phyloP scores from a whole-genome alignment of 495 filamentous ascomycete species.

The Glonium stellatum region DNA sequence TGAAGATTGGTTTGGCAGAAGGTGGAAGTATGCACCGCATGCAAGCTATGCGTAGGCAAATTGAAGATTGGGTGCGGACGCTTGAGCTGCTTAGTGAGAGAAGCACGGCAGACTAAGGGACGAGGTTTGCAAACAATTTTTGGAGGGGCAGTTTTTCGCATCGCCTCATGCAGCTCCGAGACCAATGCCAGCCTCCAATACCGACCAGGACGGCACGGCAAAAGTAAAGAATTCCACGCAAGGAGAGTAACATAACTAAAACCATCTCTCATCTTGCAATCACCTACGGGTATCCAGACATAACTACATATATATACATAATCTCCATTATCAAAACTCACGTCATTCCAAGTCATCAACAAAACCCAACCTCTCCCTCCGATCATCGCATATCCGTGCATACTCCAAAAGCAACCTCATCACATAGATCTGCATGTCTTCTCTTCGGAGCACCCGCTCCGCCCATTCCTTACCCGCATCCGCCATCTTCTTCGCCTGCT shows the following conservation, averaged over 20 bases:
- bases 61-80: not conserved
- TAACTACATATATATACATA: conserved; percentile 5
- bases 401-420: conserved; percentile 28
- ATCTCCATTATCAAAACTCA: not conserved
- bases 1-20: conserved; percentile 7
- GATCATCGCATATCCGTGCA: conserved; percentile 23
- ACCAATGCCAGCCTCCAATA: not conserved
- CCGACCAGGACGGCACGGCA: not conserved
- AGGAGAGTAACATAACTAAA: not conserved
- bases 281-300: not conserved
- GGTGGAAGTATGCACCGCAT: conserved; percentile 14
- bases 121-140: conserved; percentile 3
- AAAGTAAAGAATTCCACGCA: not conserved
- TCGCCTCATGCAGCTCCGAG: not conserved
- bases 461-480: conserved; percentile 25
- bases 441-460: conserved; percentile 22
- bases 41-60: conserved; percentile 2
- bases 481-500: conserved; percentile 25
- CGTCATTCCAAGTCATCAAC: conserved; percentile 14
- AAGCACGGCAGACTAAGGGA: not conserved
- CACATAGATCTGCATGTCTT: conserved; percentile 30
- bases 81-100: not conserved
- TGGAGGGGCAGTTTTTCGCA: conserved; percentile 7
- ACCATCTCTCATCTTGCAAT: not conserved
- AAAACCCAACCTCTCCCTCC: conserved; percentile 23